phyloP scores from a whole-genome alignment of 2,329 filamentous ascomycete species.

The Trichophyton equinum region DNA sequence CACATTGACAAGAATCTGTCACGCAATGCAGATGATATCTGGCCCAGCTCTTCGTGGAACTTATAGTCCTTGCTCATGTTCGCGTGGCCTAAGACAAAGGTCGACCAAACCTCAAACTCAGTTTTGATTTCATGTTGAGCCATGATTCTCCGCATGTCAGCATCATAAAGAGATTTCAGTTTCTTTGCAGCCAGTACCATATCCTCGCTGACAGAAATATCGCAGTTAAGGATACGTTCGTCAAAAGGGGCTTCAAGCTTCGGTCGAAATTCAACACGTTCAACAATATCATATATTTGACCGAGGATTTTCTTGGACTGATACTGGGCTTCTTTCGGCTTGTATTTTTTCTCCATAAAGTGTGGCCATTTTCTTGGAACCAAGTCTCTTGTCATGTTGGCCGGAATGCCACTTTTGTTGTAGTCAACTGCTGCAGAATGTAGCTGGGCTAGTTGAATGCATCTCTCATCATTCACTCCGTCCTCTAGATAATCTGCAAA shows the following conservation, averaged over 20 bases:
- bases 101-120: conserved; percentile 86
- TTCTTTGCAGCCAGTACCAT: conserved; percentile 47
- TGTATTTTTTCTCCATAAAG: conserved; percentile 63
- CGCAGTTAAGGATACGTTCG: conserved; percentile 50
- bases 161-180: conserved; percentile 69
- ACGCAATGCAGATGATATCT: conserved; percentile 53
- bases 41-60: conserved; percentile 68
- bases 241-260: conserved; percentile 66
- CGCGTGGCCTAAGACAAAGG: conserved; percentile 67
- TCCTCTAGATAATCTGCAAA: conserved; percentile 51
- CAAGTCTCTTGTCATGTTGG: conserved; percentile 51
- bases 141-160: conserved; percentile 64
- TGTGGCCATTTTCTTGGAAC: conserved; percentile 61
- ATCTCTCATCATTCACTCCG: conserved; percentile 57
- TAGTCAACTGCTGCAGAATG: conserved; percentile 94
- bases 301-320: conserved; percentile 61
- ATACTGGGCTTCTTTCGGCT: conserved; percentile 43
- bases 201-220: conserved; percentile 44
- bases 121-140: conserved; percentile 69
- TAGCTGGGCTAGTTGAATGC: conserved; percentile 61
- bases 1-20: conserved; percentile 57
- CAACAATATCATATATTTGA: conserved; percentile 66
- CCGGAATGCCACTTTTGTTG: conserved; percentile 73
- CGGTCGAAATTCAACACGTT: conserved; percentile 56
- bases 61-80: conserved; percentile 68